Base-by-base conservation (phyloP, 306 rosid genomes). In the Vigna nakashimae region DNA sequence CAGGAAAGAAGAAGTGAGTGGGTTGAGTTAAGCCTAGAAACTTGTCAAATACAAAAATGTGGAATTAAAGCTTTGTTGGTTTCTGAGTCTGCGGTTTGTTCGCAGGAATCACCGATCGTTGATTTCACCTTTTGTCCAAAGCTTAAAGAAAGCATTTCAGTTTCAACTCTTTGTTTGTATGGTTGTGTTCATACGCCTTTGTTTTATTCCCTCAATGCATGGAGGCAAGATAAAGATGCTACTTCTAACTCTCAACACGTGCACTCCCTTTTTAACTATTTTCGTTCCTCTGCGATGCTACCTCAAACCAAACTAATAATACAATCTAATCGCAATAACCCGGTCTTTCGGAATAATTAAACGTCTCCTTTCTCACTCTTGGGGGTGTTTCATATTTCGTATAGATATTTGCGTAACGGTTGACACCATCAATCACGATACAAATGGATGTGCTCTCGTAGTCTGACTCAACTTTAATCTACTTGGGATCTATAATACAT, bases 121-220 rank as follows among this genome's bases (percentile, higher is more conserved):
- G 51, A 68, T 18, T 53, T 46, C 46, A 73, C 69, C 73, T 58
- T 82, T 69, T 51, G 53, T 75, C 71, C 73, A 59, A 58, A 68
- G 30, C 60, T 75, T 60, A 69, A 52, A 65, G 30, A 50, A 68
- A 68, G 66, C 69, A 43, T 80, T 74, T 74, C 30, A 38, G 36
- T 74, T 74, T 75, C 76, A 74, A 58, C 70, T 66, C 30, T 67
- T 48, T 56, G 65, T 46, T n/a, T 59, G 50, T 72, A 26, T 51
- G 67, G 43, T 26, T 72, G 4, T 70, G 34, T 62, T 50, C 34
- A 51, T 22, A 13, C 65, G 63, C 26, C 60, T 69, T 71, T 82
- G 40, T 76, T 82, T 82, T 71, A 71, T 82, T 77, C 65, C 75
- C 79, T 77, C 82, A 69, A 82, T 53, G 85, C 82, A 77, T 71